Evolutionary conservation across 306 rosid genomes (phyloP).

Genomic region (Castanea mollissima): DNA sequence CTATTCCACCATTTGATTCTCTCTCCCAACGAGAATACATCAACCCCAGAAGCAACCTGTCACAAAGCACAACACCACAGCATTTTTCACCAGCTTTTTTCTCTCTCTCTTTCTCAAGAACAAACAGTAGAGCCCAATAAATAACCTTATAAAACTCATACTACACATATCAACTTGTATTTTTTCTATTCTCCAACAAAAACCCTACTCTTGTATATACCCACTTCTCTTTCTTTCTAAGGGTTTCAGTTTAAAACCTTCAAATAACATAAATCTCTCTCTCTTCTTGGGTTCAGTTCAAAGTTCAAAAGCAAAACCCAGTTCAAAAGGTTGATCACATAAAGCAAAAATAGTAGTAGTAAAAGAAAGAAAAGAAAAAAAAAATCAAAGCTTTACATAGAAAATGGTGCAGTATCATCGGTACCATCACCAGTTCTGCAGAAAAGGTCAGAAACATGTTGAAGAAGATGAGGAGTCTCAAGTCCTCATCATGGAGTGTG

Average conservation of each 20-base stretch:
- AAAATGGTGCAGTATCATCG: constrained; percentile 62
- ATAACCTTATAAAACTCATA: background rate
- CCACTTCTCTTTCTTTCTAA: background rate
- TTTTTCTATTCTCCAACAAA: background rate
- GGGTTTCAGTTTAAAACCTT: background rate
- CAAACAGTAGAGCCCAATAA: background rate
- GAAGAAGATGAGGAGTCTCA: constrained; percentile 53
- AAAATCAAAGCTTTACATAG: constrained; percentile 12
- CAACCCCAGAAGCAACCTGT: background rate
- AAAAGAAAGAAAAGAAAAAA: background rate
- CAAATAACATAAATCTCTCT: background rate
- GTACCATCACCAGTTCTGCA: constrained; percentile 31
- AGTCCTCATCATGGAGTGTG: constrained; percentile 38
- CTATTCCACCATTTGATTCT: background rate
- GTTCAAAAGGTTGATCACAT: background rate
- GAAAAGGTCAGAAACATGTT: constrained; percentile 27
- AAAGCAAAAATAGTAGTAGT: background rate
- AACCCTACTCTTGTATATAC: background rate
- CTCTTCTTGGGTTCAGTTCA: background rate
- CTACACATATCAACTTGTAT: background rate
- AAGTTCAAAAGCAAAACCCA: background rate
- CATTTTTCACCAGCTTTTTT: background rate
- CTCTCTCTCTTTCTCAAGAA: background rate
- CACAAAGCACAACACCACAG: no score
- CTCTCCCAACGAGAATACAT: background rate